A percentile compares a stretch with the other conserved stretches of the same genome.
Conservation (phyloP, 2,329 filamentous ascomycete genomes). For the Fusarium sp. region DNA sequence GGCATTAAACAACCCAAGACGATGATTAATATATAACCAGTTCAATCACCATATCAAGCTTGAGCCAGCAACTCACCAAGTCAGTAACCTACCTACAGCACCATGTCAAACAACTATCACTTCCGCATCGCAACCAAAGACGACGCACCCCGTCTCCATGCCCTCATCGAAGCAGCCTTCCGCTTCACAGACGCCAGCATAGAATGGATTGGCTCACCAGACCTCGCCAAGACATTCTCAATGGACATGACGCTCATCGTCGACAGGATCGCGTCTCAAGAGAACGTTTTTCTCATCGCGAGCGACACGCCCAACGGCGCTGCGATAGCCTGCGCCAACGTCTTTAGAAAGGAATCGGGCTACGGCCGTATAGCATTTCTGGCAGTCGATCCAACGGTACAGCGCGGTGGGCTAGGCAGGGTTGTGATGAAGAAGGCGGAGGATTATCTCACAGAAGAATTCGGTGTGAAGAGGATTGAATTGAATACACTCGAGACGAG, state of each 20-base stretch:
- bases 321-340: constrained; percentile 48
- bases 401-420: constrained; percentile 52
- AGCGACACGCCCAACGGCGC: constrained; percentile 16
- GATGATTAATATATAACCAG: not conserved
- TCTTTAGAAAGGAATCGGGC: constrained; percentile 43
- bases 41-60: no score
- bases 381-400: constrained; percentile 51
- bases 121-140: constrained; percentile 55
- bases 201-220: constrained; percentile 51
- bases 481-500: constrained; percentile 54
- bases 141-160: constrained; percentile 53
- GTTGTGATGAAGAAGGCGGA: constrained; percentile 51
- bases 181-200: constrained; percentile 54
- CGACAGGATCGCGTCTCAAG: constrained; percentile 58
- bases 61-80: not conserved
- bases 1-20: constrained; percentile 18
- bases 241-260: constrained; percentile 75
- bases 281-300: constrained; percentile 50
- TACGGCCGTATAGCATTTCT: constrained; percentile 52
- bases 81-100: not conserved
- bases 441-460: constrained; percentile 46
- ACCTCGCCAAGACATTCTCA: constrained; percentile 77
- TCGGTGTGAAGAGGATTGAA: constrained; percentile 48
- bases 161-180: constrained; percentile 56
- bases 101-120: constrained; percentile 38